A percentile compares a stretch with the other conserved stretches of the same genome.
phyloP scores from a whole-genome alignment of 768 basidiomycete species.

The Obba rivulosa region DNA sequence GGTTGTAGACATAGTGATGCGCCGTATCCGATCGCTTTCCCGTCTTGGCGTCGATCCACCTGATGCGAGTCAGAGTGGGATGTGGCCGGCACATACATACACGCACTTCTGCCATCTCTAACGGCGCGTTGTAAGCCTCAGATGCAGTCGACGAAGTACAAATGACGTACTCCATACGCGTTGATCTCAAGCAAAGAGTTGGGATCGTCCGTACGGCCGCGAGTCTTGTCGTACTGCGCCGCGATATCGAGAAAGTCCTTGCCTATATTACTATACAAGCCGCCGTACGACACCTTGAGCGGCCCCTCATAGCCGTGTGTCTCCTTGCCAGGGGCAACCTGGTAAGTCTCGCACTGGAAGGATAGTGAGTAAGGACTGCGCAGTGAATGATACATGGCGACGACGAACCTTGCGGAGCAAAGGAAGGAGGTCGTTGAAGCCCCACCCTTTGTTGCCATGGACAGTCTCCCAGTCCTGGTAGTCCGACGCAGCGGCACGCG shows the following conservation, averaged over 20 bases:
- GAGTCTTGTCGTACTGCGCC: slow-evolving; percentile 41
- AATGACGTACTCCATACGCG: slow-evolving; percentile 41
- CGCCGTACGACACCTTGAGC: slow-evolving; percentile 35
- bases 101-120: slow-evolving; percentile 53
- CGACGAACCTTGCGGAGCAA: slow-evolving; percentile 39
- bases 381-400: too few species aligned
- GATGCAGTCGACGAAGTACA: not conserved
- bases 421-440: slow-evolving; percentile 51
- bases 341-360: slow-evolving; percentile 27
- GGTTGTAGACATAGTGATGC: slow-evolving; percentile 33
- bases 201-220: slow-evolving; percentile 38
- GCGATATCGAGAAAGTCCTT: slow-evolving; percentile 45
- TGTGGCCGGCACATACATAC: not conserved
- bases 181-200: slow-evolving; percentile 39
- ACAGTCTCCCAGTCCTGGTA: slow-evolving; percentile 56
- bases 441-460: slow-evolving; percentile 56
- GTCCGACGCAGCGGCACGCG: slow-evolving; percentile 55
- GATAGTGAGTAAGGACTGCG: too few species aligned
- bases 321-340: slow-evolving; percentile 17
- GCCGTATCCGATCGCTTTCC: slow-evolving; percentile 55
- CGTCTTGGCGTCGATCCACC: slow-evolving; percentile 46
- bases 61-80: slow-evolving; percentile 17
- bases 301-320: slow-evolving; percentile 32
- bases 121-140: not conserved
- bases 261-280: slow-evolving; percentile 33